Evolutionary conservation across 1,139 yeast genomes (phyloP).

Genomic region (Meyerozyma carpophila): DNA sequence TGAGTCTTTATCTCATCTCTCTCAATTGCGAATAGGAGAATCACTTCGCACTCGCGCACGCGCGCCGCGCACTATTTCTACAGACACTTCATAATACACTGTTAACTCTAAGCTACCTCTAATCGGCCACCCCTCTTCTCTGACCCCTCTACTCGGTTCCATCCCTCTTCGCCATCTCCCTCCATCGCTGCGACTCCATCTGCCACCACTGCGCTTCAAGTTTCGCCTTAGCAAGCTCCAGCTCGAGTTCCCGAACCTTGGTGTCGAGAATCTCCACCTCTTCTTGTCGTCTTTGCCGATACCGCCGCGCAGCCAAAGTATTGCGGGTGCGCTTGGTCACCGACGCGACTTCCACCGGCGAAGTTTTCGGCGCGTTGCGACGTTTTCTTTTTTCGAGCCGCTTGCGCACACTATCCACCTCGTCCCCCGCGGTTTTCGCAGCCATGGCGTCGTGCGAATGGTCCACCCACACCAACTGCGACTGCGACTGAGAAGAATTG

Average conservation of each 20-base stretch:
- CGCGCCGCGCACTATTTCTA: too few species aligned
- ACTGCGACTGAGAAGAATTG: too few species aligned
- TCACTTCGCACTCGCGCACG: too few species aligned
- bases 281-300: conserved; percentile 13
- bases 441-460: neutral
- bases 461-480: neutral
- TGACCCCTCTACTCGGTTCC: neutral
- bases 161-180: conserved; percentile 5
- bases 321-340: conserved; percentile 10
- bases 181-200: conserved; percentile 14
- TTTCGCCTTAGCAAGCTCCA: conserved; percentile 8
- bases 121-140: neutral
- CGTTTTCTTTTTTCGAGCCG: conserved; percentile 1
- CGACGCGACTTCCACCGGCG: neutral
- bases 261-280: conserved; percentile 16
- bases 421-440: neutral
- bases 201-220: conserved; percentile 16
- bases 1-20: too few species aligned
- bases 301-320: conserved; percentile 18
- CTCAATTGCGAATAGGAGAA: too few species aligned
- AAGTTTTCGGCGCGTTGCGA: neutral
- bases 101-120: too few species aligned
- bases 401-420: neutral
- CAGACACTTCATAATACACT: too few species aligned
- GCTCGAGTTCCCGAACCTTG: conserved; percentile 12